Conservation (phyloP, 345 rosid genomes). For the Hypericum androsaemum region DNA sequence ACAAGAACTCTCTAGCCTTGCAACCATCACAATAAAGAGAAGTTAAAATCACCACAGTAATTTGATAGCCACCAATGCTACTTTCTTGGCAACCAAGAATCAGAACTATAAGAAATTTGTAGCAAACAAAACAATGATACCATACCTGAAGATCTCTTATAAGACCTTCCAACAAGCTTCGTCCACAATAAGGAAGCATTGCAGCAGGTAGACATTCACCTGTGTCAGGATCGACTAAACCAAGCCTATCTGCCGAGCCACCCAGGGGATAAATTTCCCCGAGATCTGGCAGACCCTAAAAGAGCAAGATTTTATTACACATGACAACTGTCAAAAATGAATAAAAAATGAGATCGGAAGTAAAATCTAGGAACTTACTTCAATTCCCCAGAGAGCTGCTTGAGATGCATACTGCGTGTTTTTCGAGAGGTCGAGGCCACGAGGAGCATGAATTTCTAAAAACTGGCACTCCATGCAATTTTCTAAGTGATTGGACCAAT, state of each 20-base stretch:
- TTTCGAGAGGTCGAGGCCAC: slow-evolving; percentile 64
- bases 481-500: slow-evolving; percentile 26
- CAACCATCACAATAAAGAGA: slow-evolving; percentile 7
- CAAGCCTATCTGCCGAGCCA: slow-evolving; percentile 86
- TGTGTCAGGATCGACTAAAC: slow-evolving; percentile 70
- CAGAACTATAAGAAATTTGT: slow-evolving; percentile 4
- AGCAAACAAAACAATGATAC: slow-evolving; percentile 9
- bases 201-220: slow-evolving; percentile 96
- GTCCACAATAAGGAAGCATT: slow-evolving; percentile 90
- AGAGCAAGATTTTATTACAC: slow-evolving; percentile 39
- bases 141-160: slow-evolving; percentile 90
- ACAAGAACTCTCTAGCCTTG: slow-evolving; percentile 80
- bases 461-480: slow-evolving; percentile 46
- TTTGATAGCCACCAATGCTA: not conserved
- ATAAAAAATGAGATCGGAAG: not conserved
- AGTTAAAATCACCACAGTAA: not conserved
- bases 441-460: slow-evolving; percentile 64
- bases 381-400: slow-evolving; percentile 93
- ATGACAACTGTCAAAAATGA: slow-evolving; percentile 13
- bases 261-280: slow-evolving; percentile 95
- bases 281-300: slow-evolving; percentile 81
- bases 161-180: slow-evolving; percentile 86
- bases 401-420: slow-evolving; percentile 64
- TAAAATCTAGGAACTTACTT: slow-evolving; percentile 38
- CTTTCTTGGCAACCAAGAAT: slow-evolving; percentile 2